These are phyloP conservation scores for Amanita thiersii DNA, from an alignment of 768 basidiomycete species.

Conservation along the genomic window DNA sequence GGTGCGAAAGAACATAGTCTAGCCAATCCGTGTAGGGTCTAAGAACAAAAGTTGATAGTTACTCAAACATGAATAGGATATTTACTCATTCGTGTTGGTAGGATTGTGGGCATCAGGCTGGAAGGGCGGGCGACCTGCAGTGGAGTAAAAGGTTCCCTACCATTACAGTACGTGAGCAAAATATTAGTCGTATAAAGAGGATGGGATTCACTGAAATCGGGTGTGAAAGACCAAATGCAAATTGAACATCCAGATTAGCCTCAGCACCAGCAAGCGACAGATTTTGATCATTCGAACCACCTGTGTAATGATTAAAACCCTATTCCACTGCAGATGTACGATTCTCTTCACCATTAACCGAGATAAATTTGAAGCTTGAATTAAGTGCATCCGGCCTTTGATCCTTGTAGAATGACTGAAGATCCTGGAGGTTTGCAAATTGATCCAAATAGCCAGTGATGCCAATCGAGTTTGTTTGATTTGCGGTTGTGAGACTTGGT, in stretches of 20 bases:
- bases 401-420: slow-evolving; percentile 40
- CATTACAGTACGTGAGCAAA: neutral
- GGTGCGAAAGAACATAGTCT: slow-evolving; percentile 41
- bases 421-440: slow-evolving; percentile 45
- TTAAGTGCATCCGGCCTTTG: slow-evolving; percentile 40
- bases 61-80: too few species aligned
- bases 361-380: slow-evolving; percentile 43
- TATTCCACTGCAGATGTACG: too few species aligned
- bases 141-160: slow-evolving; percentile 49
- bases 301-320: slow-evolving; percentile 26
- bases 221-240: slow-evolving; percentile 54
- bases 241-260: slow-evolving; percentile 63
- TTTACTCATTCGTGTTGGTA: slow-evolving; percentile 29
- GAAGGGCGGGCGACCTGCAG: slow-evolving; percentile 54
- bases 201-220: slow-evolving; percentile 41
- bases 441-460: slow-evolving; percentile 47
- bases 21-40: slow-evolving; percentile 45
- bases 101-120: slow-evolving; percentile 34
- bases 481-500: slow-evolving; percentile 31
- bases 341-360: slow-evolving; percentile 44
- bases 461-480: slow-evolving; percentile 43
- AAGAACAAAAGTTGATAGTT: slow-evolving; percentile 1
- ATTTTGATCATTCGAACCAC: slow-evolving; percentile 53
- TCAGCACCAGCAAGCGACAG: slow-evolving; percentile 47
- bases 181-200: neutral